phyloP scores from a whole-genome alignment of 306 rosid genomes.

The Arachis hypogaea region DNA sequence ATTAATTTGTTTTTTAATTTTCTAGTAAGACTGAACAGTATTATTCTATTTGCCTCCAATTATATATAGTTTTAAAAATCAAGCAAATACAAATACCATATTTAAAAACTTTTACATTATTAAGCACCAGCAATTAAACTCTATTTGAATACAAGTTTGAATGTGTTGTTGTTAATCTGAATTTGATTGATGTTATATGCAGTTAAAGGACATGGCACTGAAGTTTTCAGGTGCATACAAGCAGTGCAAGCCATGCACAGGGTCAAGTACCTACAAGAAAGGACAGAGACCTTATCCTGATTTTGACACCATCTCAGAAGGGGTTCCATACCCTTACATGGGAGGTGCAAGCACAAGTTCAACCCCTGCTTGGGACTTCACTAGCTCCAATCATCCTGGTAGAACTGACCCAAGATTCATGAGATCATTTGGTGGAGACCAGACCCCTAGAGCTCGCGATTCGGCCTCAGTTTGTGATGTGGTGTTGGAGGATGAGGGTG shows the following conservation, averaged over 20 bases:
- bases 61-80: too few relatives aligned
- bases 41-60: too few relatives aligned
- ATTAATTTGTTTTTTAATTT: neutral
- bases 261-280: slow-evolving; percentile 63
- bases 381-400: slow-evolving; percentile 52
- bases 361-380: slow-evolving; percentile 86
- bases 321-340: slow-evolving; percentile 74
- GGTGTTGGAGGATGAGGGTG: slow-evolving; percentile 69
- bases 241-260: slow-evolving; percentile 78
- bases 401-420: slow-evolving; percentile 62
- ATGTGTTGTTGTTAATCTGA: slow-evolving; percentile 20
- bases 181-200: slow-evolving; percentile 26
- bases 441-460: slow-evolving; percentile 55
- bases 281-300: slow-evolving; percentile 75
- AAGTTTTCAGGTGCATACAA: slow-evolving; percentile 74
- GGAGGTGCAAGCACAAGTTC: slow-evolving; percentile 88
- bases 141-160: neutral
- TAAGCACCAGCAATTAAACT: too few relatives aligned
- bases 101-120: too few relatives aligned
- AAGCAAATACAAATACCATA: too few relatives aligned
- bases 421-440: slow-evolving; percentile 49
- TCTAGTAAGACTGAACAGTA: neutral
- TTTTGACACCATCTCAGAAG: slow-evolving; percentile 76
- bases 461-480: slow-evolving; percentile 57
- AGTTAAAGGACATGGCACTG: slow-evolving; percentile 92